phyloP scores from a whole-genome alignment of 257 asterid genomes.

The Salvia rosmarinus region DNA sequence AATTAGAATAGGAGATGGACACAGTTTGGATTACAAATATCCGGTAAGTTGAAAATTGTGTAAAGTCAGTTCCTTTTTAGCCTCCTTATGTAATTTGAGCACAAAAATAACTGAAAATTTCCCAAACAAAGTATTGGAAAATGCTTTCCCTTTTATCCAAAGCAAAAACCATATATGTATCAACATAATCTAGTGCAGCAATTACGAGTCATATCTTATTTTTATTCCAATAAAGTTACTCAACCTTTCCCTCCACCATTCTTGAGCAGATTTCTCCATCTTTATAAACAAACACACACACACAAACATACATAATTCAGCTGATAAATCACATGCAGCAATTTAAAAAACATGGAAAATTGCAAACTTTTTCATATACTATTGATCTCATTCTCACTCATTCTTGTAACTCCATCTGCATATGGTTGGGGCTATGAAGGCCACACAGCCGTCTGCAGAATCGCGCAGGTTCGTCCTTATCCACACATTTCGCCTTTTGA shows the following conservation, averaged over 20 bases:
- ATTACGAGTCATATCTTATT: background rate
- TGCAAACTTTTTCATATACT: background rate
- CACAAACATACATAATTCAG: background rate
- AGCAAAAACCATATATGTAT: background rate
- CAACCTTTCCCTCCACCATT: constrained; percentile 1
- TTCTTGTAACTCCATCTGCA: constrained; percentile 20
- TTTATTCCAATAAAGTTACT: background rate
- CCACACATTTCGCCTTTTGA: background rate
- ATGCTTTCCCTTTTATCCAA: background rate
- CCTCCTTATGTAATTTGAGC: constrained; percentile 4
- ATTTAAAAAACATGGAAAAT: constrained; percentile 17
- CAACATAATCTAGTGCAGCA: background rate
- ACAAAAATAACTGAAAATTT: constrained; percentile 19
- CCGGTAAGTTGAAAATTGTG: too few species aligned
- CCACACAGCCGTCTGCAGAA: constrained; percentile 38
- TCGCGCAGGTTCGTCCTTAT: constrained; percentile 33
- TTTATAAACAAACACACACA: background rate
- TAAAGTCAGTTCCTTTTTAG: background rate
- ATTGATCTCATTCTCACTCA: constrained; percentile 23
- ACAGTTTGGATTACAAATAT: too few species aligned
- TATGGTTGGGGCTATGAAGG: constrained; percentile 41
- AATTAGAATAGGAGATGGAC: too few species aligned
- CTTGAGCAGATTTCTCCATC: background rate
- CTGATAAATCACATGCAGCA: background rate
- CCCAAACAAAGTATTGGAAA: background rate